Evolutionary conservation across 805 yeast genomes (phyloP).

Genomic region (Candida multigemmis): DNA sequence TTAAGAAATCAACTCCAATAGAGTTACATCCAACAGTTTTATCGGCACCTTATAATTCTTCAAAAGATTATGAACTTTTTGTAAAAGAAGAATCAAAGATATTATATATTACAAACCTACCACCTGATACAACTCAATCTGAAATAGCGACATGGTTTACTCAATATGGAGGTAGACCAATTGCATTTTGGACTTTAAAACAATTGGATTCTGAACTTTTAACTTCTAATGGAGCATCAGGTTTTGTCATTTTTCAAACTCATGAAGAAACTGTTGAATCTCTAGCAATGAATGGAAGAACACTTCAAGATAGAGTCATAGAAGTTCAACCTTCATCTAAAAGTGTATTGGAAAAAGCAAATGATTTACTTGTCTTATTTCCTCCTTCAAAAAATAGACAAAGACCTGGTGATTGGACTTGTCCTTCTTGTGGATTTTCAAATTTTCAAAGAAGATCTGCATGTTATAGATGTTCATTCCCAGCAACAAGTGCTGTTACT

Average conservation of each 20-base stretch:
- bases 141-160: conserved; percentile 90
- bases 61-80: conserved; percentile 64
- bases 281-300: conserved; percentile 70
- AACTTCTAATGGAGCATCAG: conserved; percentile 34
- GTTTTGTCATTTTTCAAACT: conserved; percentile 76
- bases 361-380: conserved; percentile 73
- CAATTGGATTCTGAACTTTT: conserved; percentile 27
- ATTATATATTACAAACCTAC: conserved; percentile 71
- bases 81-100: conserved; percentile 66
- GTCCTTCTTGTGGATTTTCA: conserved; percentile 92
- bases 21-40: conserved; percentile 48
- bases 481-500: conserved; percentile 66
- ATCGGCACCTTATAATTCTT: conserved; percentile 67
- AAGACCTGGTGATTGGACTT: conserved; percentile 97
- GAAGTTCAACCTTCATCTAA: conserved; percentile 86
- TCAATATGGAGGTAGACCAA: conserved; percentile 76
- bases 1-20: conserved; percentile 38
- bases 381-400: conserved; percentile 83
- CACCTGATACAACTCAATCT: conserved; percentile 80
- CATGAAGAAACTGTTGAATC: conserved; percentile 85
- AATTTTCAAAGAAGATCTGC: conserved; percentile 92
- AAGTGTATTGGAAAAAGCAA: conserved; percentile 70
- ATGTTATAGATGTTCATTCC: conserved; percentile 87
- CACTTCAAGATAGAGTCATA: conserved; percentile 59
- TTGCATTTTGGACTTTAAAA: conserved; percentile 83